phyloP scores from a whole-genome alignment of 768 basidiomycete species.

The Sporobolomyces phaffii region DNA sequence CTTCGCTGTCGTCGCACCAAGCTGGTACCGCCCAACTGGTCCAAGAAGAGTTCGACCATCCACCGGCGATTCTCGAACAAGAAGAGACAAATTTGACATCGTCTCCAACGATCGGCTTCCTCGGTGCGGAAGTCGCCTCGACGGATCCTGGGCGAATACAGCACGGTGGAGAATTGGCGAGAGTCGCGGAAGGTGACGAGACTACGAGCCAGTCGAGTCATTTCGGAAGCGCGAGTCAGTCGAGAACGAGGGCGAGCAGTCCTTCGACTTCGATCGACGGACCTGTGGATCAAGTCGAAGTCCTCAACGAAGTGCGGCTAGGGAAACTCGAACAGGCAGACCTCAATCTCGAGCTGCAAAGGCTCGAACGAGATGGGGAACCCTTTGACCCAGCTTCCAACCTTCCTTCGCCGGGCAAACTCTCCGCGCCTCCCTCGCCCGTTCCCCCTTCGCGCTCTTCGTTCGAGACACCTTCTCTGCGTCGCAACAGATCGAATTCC shows the following conservation, averaged over 20 bases:
- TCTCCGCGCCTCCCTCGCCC: not conserved
- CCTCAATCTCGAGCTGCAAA: no score
- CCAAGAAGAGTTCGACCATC: slow-evolving; percentile 15
- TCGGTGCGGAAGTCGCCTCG: not conserved
- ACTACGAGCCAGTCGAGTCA: slow-evolving; percentile 9
- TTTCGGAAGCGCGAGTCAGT: not conserved
- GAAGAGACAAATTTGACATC: not conserved
- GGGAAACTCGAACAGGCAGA: not conserved
- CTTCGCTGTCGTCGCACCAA: not conserved
- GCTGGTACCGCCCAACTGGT: not conserved
- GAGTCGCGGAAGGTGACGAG: not conserved
- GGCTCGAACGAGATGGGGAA: no score
- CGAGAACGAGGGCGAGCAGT: slow-evolving; percentile 5
- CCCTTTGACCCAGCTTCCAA: not conserved
- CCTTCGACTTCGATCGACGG: slow-evolving; percentile 2
- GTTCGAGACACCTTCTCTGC: not conserved
- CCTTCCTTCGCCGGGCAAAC: not conserved
- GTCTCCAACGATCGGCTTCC: not conserved
- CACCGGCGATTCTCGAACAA: slow-evolving; percentile 38
- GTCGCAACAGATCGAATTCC: slow-evolving; percentile 23
- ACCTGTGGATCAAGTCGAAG: not conserved
- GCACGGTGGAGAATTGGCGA: not conserved
- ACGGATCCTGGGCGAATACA: not conserved
- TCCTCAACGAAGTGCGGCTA: not conserved
- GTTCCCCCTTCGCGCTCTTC: not conserved